Conservation (phyloP, 129 eudicot species). For the Chrysanthemum seticuspe region DNA sequence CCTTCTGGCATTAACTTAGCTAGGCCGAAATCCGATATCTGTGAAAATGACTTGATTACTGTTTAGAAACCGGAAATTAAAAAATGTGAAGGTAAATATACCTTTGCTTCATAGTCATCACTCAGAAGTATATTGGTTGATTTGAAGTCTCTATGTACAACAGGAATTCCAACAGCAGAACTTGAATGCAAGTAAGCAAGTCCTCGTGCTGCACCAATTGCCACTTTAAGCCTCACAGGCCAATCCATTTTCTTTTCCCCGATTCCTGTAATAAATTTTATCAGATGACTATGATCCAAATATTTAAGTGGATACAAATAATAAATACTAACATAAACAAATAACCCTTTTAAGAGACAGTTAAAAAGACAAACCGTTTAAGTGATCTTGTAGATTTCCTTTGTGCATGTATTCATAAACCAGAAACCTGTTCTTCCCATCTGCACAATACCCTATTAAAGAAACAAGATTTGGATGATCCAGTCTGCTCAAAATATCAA, state of each 20-base stretch:
- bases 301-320: background rate
- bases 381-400: slow-evolving; percentile 93
- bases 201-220: slow-evolving; percentile 96
- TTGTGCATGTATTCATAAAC: slow-evolving; percentile 94
- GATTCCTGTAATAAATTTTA: slow-evolving; percentile 47
- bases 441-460: slow-evolving; percentile 93
- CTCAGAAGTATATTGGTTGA: slow-evolving; percentile 86
- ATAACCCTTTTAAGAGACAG: background rate
- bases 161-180: slow-evolving; percentile 93
- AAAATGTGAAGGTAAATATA: slow-evolving; percentile 3
- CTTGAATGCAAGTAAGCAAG: slow-evolving; percentile 96
- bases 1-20: slow-evolving; percentile 99
- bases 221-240: slow-evolving; percentile 87
- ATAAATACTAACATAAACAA: background rate
- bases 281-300: background rate
- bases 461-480: slow-evolving; percentile 96
- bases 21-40: slow-evolving; percentile 96
- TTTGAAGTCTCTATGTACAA: slow-evolving; percentile 96
- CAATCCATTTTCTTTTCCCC: slow-evolving; percentile 92
- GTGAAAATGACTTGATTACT: slow-evolving; percentile 14
- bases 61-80: too few relatives aligned
- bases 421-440: slow-evolving; percentile 92
- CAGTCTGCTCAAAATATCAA: slow-evolving; percentile 95
- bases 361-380: slow-evolving; percentile 58
- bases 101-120: slow-evolving; percentile 89